Conservation (phyloP, 1,284 basidiomycete species). For the Apiotrichum veenhuisii region DNA sequence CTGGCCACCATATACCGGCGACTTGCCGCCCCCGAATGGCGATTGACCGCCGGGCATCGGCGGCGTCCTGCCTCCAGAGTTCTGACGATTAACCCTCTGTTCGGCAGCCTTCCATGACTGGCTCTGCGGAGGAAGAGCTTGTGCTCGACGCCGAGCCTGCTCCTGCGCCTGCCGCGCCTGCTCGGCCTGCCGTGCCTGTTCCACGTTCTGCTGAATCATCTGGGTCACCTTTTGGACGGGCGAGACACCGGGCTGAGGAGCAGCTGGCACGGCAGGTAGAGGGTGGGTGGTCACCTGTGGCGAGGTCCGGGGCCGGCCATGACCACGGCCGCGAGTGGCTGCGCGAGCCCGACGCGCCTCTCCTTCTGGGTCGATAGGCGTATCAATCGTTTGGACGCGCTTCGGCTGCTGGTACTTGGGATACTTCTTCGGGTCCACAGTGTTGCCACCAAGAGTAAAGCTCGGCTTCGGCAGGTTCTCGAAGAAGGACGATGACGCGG, state of each 20-base stretch:
- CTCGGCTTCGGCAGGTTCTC: neutral
- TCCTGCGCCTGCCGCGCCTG: too few species aligned
- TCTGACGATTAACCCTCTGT: neutral
- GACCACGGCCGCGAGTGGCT: neutral
- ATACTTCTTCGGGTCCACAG: constrained; percentile 5
- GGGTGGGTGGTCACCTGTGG: neutral
- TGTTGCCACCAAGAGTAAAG: neutral
- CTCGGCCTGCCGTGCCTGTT: neutral
- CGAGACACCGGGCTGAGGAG: neutral
- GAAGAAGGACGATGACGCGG: neutral
- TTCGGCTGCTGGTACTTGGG: constrained; percentile 27
- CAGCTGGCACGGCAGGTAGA: neutral
- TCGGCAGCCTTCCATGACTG: too few species aligned
- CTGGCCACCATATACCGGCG: neutral
- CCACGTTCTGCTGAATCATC: too few species aligned
- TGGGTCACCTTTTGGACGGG: neutral
- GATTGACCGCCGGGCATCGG: neutral
- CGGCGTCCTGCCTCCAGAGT: neutral
- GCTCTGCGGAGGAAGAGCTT: too few species aligned
- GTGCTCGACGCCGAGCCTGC: neutral
- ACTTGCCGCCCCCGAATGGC: neutral
- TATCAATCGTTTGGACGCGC: constrained; percentile 17
- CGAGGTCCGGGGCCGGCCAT: neutral
- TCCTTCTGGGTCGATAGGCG: constrained; percentile 12
- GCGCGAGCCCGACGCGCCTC: neutral